Evolutionary conservation across 805 yeast genomes (phyloP).

Genomic region (Yamadazyma tumulicola): DNA sequence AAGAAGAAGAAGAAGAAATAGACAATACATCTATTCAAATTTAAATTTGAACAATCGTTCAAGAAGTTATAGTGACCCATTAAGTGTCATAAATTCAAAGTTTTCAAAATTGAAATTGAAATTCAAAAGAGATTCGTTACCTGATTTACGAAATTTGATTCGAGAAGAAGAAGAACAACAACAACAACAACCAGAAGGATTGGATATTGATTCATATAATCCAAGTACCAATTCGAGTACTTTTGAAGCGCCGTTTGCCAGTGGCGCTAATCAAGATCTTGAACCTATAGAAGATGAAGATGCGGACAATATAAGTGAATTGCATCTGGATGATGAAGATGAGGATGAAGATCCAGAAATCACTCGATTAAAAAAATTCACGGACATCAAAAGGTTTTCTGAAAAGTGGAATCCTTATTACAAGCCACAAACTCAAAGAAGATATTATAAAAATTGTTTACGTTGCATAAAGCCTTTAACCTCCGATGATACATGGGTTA

Average conservation of each 20-base stretch:
- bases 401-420: slow-evolving; percentile 49
- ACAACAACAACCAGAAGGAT: too few species aligned
- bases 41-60: slow-evolving; percentile 3
- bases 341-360: slow-evolving; percentile 14
- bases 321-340: slow-evolving; percentile 23
- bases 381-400: too few species aligned
- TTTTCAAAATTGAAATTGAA: slow-evolving; percentile 21
- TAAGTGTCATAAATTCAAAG: slow-evolving; percentile 15
- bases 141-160: slow-evolving; percentile 5
- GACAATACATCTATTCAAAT: slow-evolving; percentile 2
- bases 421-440: slow-evolving; percentile 27
- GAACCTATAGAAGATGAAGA: slow-evolving; percentile 9
- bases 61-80: slow-evolving; percentile 21
- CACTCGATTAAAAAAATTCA: slow-evolving; percentile 5
- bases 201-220: slow-evolving; percentile 1
- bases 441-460: slow-evolving; percentile 47
- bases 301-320: slow-evolving; percentile 9
- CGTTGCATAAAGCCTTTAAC: slow-evolving; percentile 56
- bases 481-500: slow-evolving; percentile 52
- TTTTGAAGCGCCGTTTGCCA: slow-evolving; percentile 3
- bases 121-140: slow-evolving; percentile 11
- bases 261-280: neutral
- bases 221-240: slow-evolving; percentile 4
- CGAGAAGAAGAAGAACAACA: slow-evolving; percentile 6
- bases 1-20: slow-evolving; percentile 51